Conservation (phyloP, 352 stramenopile genomes). For the Pythium rishiriense region DNA sequence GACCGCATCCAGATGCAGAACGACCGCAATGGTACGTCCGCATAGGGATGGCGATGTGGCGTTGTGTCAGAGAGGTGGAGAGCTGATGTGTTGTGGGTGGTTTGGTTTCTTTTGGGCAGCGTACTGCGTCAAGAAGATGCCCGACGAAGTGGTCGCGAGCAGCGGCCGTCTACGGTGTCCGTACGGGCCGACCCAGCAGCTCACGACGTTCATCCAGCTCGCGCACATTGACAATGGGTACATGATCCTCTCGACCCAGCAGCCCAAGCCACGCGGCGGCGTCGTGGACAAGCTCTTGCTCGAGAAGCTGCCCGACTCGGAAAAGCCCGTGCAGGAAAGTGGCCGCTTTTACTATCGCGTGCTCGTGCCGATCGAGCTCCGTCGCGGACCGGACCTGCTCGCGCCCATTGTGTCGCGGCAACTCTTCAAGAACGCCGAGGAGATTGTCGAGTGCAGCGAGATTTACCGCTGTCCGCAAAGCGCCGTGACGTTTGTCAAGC, state of each 20-base stretch:
- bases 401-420: slow-evolving; percentile 65
- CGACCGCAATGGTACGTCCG: slow-evolving; percentile 45
- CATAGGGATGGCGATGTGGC: background rate
- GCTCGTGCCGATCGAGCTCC: slow-evolving; percentile 74
- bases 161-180: slow-evolving; percentile 59
- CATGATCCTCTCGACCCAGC: slow-evolving; percentile 63
- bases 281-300: slow-evolving; percentile 23
- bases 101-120: slow-evolving; percentile 25
- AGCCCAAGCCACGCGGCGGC: slow-evolving; percentile 20
- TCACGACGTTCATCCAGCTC: slow-evolving; percentile 74
- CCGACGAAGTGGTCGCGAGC: slow-evolving; percentile 68
- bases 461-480: slow-evolving; percentile 72
- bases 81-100: slow-evolving; percentile 1
- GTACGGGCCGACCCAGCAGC: slow-evolving; percentile 47
- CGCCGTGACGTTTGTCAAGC: slow-evolving; percentile 76
- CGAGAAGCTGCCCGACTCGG: slow-evolving; percentile 41
- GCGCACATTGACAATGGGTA: slow-evolving; percentile 68
- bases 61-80: background rate
- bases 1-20: slow-evolving; percentile 31
- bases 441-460: slow-evolving; percentile 77
- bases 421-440: slow-evolving; percentile 77
- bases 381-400: slow-evolving; percentile 68
- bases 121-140: slow-evolving; percentile 81
- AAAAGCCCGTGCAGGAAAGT: slow-evolving; percentile 38
- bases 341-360: slow-evolving; percentile 75